Evolutionary conservation across 768 basidiomycete genomes (phyloP), one percentile per base, ranked within the genome.

Genomic region (Agaricus blazei): DNA sequence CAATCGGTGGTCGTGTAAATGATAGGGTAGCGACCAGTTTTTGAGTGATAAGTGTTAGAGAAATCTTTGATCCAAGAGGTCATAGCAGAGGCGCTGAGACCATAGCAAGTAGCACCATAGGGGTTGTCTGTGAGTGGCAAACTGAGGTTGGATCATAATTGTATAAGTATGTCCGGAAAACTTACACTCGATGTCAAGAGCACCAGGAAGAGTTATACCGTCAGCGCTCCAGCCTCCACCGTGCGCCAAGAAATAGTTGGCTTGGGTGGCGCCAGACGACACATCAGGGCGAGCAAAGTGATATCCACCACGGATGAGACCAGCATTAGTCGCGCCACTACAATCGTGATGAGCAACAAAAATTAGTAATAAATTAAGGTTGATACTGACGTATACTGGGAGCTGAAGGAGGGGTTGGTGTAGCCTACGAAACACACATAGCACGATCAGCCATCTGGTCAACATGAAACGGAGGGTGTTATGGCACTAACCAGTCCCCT

Each of bases 61-160:
- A 87, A 87, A 63, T 81, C 79, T 31, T 66, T 57, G 50, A 88
- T 73, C 84, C 85, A 86, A 12, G 75, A 62, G n/a, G 84, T 82
- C 83, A 87, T 85, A 4, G 71, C 63, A 4, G 81, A 59, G 9
- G 75, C 66, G 49, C 73, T 77, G 62, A 82, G 60, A 15, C 75
- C 83, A 58, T 82, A 85, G 66, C 83, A 87, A 43, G 70, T 70
- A 6, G 71, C 72, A 28, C 79, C 80, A 59, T 67, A 66, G 5
- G 82, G 78, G 63, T 79, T 80, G 56, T 81, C 82, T 85, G 26
- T 45, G 23, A 29, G 28, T 34, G 12, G 14, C 19, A 19, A 19
- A 11, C 14, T 4, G 3, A n/a, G 5, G 6, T 14, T 41, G 3
- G 5, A 37, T n/a, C 15, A 3, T 14, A 31, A 1, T 28, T 28